These are phyloP conservation scores for Bacidia gigantensis DNA, from an alignment of 495 filamentous ascomycete genomes.

Conservation along the genomic window DNA sequence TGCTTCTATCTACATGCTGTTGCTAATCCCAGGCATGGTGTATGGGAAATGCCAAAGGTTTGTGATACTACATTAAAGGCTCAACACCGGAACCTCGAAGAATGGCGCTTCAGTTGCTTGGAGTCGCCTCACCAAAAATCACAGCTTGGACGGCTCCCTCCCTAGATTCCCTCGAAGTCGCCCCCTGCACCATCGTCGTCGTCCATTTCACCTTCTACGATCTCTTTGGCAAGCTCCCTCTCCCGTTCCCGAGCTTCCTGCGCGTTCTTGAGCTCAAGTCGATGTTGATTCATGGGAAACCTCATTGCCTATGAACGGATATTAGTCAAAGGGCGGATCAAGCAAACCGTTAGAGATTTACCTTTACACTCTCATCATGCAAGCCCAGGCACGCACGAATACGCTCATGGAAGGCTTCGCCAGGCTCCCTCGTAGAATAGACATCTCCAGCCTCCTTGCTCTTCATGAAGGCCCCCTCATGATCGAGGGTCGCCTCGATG, in stretches of 20 bases:
- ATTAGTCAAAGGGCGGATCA: constrained; percentile 12
- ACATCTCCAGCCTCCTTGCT: constrained; percentile 91
- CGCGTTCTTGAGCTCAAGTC: constrained; percentile 93
- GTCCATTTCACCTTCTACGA: constrained; percentile 93
- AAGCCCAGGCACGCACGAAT: constrained; percentile 80
- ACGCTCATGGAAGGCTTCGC: constrained; percentile 92
- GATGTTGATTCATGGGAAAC: constrained; percentile 98
- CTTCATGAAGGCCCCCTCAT: constrained; percentile 95
- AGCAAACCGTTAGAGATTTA: constrained; percentile 22
- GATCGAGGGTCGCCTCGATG: constrained; percentile 88
- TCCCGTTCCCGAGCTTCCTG: constrained; percentile 94
- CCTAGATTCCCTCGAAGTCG: constrained; percentile 92
- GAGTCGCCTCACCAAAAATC: background rate
- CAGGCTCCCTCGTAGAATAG: constrained; percentile 89
- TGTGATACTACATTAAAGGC: background rate
- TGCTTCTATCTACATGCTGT: background rate
- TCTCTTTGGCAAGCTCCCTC: constrained; percentile 95
- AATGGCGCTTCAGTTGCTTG: background rate
- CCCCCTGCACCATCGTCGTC: constrained; percentile 84
- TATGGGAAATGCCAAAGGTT: background rate
- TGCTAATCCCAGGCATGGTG: background rate
- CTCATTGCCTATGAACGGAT: constrained; percentile 64
- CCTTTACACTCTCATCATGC: constrained; percentile 97
- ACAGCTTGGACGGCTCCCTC: background rate
- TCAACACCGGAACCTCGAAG: background rate